phyloP scores from a whole-genome alignment of 352 stramenopile genomes.

The Elongisporangium undulatum region DNA sequence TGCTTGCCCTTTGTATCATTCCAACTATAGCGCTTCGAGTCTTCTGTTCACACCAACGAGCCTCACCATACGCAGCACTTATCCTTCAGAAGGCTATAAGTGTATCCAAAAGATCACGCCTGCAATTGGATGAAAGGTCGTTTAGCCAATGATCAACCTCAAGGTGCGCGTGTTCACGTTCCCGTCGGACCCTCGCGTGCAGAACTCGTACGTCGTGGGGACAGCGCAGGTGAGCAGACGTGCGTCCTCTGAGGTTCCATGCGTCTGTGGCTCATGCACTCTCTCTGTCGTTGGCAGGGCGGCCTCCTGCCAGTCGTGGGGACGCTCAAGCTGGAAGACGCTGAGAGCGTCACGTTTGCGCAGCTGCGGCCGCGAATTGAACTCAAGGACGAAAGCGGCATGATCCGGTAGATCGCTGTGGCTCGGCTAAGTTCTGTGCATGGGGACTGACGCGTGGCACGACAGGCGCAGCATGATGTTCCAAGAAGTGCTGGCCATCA shows the following conservation, averaged over 20 bases:
- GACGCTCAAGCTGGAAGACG: constrained; percentile 55
- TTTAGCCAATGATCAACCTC: constrained; percentile 30
- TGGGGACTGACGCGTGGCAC: neutral
- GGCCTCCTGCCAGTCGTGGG: constrained; percentile 58
- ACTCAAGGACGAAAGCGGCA: constrained; percentile 52
- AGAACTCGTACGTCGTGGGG: constrained; percentile 79
- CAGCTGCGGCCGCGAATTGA: constrained; percentile 65
- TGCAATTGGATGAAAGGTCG: neutral
- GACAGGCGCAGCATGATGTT: constrained; percentile 58
- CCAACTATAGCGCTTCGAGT: too few relatives aligned
- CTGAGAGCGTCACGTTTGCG: constrained; percentile 46
- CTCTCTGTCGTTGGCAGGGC: constrained; percentile 20
- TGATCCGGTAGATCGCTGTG: constrained; percentile 32
- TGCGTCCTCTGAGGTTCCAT: neutral
- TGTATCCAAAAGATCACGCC: too few relatives aligned
- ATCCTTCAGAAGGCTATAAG: too few relatives aligned
- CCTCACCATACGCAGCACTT: neutral
- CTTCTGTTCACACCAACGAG: too few relatives aligned
- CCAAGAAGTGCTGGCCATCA: constrained; percentile 69
- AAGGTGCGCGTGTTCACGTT: constrained; percentile 82
- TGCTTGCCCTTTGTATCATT: neutral
- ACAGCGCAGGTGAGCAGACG: constrained; percentile 45
- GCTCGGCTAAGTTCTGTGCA: neutral
- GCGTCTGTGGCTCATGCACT: neutral
- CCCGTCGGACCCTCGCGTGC: constrained; percentile 48